Evolutionary conservation across 345 rosid species (phyloP).

Genomic region (Noccaea bulbosa): DNA sequence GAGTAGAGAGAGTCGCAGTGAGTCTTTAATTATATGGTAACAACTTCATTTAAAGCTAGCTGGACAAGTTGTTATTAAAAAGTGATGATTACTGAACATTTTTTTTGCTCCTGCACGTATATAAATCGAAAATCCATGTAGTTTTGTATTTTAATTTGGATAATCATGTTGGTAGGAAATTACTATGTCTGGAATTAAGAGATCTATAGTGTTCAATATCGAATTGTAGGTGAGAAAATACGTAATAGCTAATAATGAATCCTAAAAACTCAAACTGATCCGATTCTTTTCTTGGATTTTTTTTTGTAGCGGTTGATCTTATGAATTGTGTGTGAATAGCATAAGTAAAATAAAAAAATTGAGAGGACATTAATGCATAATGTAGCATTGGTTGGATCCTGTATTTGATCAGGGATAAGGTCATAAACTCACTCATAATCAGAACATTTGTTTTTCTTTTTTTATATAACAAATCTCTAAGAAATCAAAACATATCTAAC

Average conservation of each 20-base stretch:
- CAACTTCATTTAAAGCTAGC: not conserved
- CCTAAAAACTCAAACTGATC: not conserved
- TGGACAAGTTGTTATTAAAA: not conserved
- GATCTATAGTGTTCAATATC: no score
- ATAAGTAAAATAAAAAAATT: no score
- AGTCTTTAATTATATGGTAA: not conserved
- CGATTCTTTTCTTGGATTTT: not conserved
- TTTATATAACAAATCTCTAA: slow-evolving; percentile 3
- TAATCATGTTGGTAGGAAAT: slow-evolving; percentile 6
- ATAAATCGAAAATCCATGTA: not conserved
- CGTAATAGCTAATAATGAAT: not conserved
- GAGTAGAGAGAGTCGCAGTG: not conserved
- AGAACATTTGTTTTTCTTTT: not conserved
- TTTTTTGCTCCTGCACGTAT: not conserved
- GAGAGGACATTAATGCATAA: not conserved
- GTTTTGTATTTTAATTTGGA: slow-evolving; percentile 16
- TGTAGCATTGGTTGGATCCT: not conserved
- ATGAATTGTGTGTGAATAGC: not conserved
- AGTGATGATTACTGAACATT: no score
- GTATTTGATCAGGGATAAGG: not conserved
- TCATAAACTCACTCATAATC: not conserved
- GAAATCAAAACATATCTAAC: slow-evolving; percentile 11
- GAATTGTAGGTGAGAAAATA: no score
- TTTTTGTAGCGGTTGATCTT: not conserved
- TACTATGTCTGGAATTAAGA: not conserved